These are phyloP conservation scores for Arthonia radiata DNA, from an alignment of 495 filamentous ascomycete species.

Conservation along the genomic window DNA sequence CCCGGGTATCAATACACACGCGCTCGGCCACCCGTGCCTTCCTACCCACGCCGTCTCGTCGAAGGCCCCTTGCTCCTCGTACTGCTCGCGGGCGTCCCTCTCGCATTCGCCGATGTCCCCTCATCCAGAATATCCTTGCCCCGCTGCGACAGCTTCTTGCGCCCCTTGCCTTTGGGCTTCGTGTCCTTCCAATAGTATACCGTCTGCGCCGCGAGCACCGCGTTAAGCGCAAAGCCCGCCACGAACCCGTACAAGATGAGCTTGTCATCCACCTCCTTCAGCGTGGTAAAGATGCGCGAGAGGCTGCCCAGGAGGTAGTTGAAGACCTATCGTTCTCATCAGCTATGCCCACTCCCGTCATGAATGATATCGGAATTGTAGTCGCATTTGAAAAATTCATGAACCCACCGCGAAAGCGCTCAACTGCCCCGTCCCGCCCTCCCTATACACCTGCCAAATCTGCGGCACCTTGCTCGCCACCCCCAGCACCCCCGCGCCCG, in stretches of 20 bases:
- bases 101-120: too few species aligned
- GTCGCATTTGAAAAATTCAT: neutral
- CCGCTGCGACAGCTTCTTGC: too few species aligned
- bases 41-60: too few species aligned
- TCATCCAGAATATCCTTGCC: too few species aligned
- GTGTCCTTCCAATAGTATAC: conserved; percentile 98
- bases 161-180: too few species aligned
- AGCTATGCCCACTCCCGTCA: too few species aligned
- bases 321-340: conserved; percentile 62
- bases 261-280: conserved; percentile 88
- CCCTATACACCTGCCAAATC: conserved; percentile 55
- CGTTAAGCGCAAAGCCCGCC: conserved; percentile 67
- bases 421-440: conserved; percentile 81
- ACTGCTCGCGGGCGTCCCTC: too few species aligned
- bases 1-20: too few species aligned
- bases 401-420: conserved; percentile 81
- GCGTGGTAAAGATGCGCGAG: conserved; percentile 83
- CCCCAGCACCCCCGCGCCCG: conserved; percentile 55
- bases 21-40: too few species aligned
- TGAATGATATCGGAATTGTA: too few species aligned
- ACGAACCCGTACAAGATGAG: conserved; percentile 85
- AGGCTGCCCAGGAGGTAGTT: conserved; percentile 87
- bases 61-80: too few species aligned
- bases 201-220: conserved; percentile 74
- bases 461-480: conserved; percentile 82